Evolutionary conservation across 1,284 basidiomycete genomes (phyloP), one percentile per base, ranked within the genome.

Genomic region (Vanrija sp.): DNA sequence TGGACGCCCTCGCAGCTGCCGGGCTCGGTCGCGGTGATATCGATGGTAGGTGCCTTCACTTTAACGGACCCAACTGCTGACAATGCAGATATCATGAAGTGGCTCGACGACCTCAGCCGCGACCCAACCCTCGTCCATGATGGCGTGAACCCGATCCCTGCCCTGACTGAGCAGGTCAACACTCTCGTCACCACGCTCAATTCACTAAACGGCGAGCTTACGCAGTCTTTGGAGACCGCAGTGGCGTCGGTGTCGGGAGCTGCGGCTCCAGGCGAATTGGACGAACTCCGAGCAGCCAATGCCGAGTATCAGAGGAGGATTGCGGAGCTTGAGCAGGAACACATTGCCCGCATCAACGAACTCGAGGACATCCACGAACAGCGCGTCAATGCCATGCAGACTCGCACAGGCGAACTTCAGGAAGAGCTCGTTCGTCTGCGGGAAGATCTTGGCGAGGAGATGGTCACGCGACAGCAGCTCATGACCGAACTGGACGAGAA

Each of bases 181-280:
- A 86, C 83, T 67, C 79, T 88, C 12, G 79, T 91, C 43, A 76
- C 73, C 23, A 86, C 85, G 71, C 89, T 93, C 83, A 87, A 91
- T 61, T 80, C 80, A 23, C 77, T 91, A 12, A 87, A 89, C 67
- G 73, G 82, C 0, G 85, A 85, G 3, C 89, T 92, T 65, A 89
- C 91, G 64, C 82, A 84, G 57, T 85, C 91, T 63, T 86, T 87
- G 15, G 88, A 90, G 67, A 82, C 85, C 45, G 87, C 88, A 54
- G 51, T 57, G 34, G 43, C 52, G 2, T 26, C 46, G 21, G 34
- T 34, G 4, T 28, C 38, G 18, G 18, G 43, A 39, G 18, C 19
- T 1, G 47, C 26, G 16, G 23, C 44, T 0, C 46, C 43, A 1
- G 51, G 46, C 21, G 45, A 46, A 26, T 34, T 50, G 2, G 56